Conservation (phyloP, 371 early-diverging fungal species). For the Batrachochytrium dendrobatidis region DNA sequence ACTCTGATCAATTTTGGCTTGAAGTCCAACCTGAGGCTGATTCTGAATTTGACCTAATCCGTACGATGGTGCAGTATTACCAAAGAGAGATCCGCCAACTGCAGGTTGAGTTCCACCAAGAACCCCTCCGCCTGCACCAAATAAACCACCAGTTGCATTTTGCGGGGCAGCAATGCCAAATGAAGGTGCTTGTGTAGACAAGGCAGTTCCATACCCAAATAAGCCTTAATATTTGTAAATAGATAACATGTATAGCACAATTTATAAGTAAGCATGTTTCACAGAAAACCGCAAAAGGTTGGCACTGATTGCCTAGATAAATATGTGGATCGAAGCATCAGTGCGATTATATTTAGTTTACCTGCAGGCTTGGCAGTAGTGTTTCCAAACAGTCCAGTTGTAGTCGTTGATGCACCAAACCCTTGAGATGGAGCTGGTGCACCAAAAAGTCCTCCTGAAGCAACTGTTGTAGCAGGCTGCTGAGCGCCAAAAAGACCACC, state of each 20-base stretch:
- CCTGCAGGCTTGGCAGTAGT: constrained; percentile 2
- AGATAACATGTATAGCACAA: neutral
- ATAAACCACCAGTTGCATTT: constrained; percentile 5
- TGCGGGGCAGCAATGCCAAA: constrained; percentile 8
- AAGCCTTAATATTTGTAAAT: neutral
- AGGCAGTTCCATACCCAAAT: constrained; percentile 1
- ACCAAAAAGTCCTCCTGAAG: constrained; percentile 16
- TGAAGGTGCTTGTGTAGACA: constrained; percentile 5
- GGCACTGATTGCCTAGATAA: no score
- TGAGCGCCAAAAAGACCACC: constrained; percentile 2
- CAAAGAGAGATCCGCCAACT: constrained; percentile 31
- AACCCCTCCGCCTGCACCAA: constrained; percentile 15
- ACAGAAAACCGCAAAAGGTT: no score
- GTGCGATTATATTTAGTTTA: neutral
- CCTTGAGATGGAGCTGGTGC: constrained; percentile 4
- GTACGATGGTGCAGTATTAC: constrained; percentile 20
- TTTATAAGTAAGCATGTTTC: neutral
- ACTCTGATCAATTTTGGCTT: constrained; percentile 68
- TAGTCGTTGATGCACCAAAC: no score
- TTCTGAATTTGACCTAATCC: constrained; percentile 17
- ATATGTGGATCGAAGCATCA: no score
- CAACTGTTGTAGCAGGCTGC: constrained; percentile 5
- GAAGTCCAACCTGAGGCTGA: constrained; percentile 38
- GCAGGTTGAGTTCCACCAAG: constrained; percentile 21
- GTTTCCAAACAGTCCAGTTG: no score